Conservation (phyloP, 306 rosid genomes). For the Quercus cerris region DNA sequence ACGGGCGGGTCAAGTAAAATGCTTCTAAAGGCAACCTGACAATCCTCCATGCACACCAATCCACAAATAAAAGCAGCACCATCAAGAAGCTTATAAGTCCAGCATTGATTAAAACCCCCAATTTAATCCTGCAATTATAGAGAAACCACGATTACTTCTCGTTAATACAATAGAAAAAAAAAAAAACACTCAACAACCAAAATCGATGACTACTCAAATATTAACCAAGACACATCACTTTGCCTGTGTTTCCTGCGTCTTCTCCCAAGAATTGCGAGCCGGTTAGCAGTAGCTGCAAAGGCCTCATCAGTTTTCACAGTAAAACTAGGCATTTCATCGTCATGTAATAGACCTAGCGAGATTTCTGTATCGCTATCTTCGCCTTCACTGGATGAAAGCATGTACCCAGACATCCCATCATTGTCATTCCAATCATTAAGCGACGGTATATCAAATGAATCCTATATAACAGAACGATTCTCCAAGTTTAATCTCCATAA, state of each 20-base stretch:
- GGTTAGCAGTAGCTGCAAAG: slow-evolving; percentile 60
- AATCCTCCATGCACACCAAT: slow-evolving; percentile 91
- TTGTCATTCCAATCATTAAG: slow-evolving; percentile 54
- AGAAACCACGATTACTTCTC: not conserved
- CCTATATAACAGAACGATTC: slow-evolving; percentile 36
- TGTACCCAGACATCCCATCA: slow-evolving; percentile 36
- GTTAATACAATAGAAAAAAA: not conserved
- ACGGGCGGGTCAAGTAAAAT: slow-evolving; percentile 82
- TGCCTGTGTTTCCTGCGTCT: slow-evolving; percentile 61
- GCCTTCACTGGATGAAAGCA: slow-evolving; percentile 62
- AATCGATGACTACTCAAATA: not conserved
- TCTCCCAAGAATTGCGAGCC: slow-evolving; percentile 62
- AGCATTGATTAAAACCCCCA: slow-evolving; percentile 54
- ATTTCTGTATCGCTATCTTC: slow-evolving; percentile 72
- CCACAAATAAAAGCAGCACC: slow-evolving; percentile 65
- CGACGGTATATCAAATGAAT: slow-evolving; percentile 48
- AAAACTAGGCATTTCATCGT: slow-evolving; percentile 71
- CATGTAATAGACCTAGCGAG: slow-evolving; percentile 47
- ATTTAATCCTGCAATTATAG: slow-evolving; percentile 59
- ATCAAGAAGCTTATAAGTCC: slow-evolving; percentile 58
- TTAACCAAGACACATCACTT: not conserved
- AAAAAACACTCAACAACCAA: not conserved
- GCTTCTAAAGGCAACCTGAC: slow-evolving; percentile 78
- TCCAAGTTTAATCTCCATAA: slow-evolving; percentile 2
- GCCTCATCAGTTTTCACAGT: slow-evolving; percentile 53